Percentiles rank a stretch among this genome's conserved stretches.
Evolutionary conservation across 768 basidiomycete species (phyloP).

Genomic region (Suillus tomentosus): DNA sequence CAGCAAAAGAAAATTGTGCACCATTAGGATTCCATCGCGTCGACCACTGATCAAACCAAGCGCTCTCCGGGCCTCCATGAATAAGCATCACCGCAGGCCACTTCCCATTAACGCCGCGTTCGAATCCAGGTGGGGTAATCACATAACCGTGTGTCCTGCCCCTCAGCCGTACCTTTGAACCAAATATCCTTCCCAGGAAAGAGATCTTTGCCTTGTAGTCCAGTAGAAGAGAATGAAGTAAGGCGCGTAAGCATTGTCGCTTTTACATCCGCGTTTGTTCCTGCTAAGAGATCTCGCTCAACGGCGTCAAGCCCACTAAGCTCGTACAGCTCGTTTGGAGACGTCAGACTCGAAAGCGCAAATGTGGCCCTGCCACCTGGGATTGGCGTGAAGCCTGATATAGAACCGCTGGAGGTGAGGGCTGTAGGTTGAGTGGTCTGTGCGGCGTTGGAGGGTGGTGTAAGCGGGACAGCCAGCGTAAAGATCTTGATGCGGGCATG

Average conservation of each 20-base stretch:
- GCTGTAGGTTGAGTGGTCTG: too few species aligned
- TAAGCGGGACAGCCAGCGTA: conserved; percentile 65
- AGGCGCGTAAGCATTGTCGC: conserved; percentile 49
- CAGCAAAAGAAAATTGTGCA: conserved; percentile 27
- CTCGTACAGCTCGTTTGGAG: conserved; percentile 80
- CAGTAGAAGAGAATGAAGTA: conserved; percentile 62
- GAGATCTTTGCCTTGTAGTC: conserved; percentile 59
- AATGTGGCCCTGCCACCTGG: too few species aligned
- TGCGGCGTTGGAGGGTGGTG: too few species aligned
- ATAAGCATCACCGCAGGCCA: conserved; percentile 83
- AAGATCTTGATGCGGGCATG: conserved; percentile 78
- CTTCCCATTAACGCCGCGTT: conserved; percentile 62
- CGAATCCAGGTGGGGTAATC: conserved; percentile 79
- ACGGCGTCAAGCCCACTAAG: conserved; percentile 49
- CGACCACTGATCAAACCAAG: conserved; percentile 91
- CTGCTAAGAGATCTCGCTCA: conserved; percentile 40
- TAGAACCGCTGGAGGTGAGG: too few species aligned
- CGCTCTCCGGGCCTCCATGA: conserved; percentile 81
- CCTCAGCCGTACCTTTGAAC: conserved; percentile 80
- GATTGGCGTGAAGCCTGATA: too few species aligned
- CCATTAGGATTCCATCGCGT: conserved; percentile 92
- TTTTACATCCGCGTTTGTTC: conserved; percentile 27
- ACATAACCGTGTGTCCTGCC: conserved; percentile 74
- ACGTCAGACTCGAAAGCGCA: conserved; percentile 69
- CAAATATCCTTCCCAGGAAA: conserved; percentile 77